Evolutionary conservation across 257 asterid species (phyloP).

Genomic region (Solanum chmielewskii): DNA sequence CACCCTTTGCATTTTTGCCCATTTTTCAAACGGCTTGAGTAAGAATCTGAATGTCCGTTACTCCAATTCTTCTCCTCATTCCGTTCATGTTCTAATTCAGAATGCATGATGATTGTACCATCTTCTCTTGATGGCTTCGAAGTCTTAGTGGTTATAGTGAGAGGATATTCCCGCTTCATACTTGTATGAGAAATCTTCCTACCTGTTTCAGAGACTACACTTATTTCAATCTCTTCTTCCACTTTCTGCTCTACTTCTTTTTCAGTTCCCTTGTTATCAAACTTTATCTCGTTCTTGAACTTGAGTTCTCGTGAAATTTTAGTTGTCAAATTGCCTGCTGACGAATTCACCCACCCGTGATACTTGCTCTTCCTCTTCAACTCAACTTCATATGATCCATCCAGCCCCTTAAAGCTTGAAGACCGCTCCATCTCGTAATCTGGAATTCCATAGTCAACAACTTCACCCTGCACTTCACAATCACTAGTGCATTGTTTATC

Average conservation of each 20-base stretch:
- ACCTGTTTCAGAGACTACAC: constrained; percentile 11
- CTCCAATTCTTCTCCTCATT: constrained; percentile 18
- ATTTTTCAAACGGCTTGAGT: constrained; percentile 17
- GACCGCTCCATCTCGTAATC: constrained; percentile 14
- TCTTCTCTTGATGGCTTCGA: constrained; percentile 19
- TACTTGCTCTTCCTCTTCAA: constrained; percentile 27
- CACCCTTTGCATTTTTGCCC: constrained; percentile 43
- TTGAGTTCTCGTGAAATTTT: constrained; percentile 13
- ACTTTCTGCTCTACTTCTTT: constrained; percentile 44
- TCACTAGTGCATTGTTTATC: constrained; percentile 19
- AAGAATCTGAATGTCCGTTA: background rate
- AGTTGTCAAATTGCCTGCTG: constrained; percentile 55
- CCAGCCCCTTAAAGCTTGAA: constrained; percentile 19
- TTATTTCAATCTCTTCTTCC: constrained; percentile 20
- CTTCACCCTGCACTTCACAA: constrained; percentile 38
- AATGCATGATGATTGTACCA: constrained; percentile 18
- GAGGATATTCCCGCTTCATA: constrained; percentile 34
- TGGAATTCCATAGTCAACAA: constrained; percentile 19
- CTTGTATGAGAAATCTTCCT: background rate
- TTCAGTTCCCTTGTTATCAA: constrained; percentile 24
- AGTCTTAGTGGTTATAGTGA: constrained; percentile 19
- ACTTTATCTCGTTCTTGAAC: constrained; percentile 41
- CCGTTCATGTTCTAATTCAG: constrained; percentile 32
- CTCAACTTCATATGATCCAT: constrained; percentile 47
- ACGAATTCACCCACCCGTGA: constrained; percentile 69